These are phyloP conservation scores for Chalaropsis thielavioides DNA, from an alignment of 2,329 filamentous ascomycete species.

Conservation along the genomic window DNA sequence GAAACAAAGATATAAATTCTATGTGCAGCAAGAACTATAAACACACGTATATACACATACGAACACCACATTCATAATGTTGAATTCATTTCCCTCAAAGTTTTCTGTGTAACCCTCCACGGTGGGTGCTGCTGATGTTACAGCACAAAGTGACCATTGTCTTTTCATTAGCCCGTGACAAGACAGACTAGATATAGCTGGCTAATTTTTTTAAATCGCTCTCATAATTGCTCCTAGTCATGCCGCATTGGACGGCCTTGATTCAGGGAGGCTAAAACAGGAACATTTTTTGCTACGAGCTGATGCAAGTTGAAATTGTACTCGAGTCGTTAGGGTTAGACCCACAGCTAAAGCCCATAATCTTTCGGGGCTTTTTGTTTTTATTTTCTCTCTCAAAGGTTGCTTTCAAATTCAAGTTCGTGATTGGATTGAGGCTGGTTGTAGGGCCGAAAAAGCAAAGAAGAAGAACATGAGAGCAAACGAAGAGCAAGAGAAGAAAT, in stretches of 20 bases:
- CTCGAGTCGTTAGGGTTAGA: too few species aligned
- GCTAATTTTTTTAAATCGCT: background rate
- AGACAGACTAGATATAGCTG: background rate
- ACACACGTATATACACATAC: background rate
- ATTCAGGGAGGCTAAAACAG: too few species aligned
- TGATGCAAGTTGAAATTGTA: too few species aligned
- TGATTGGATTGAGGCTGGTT: background rate
- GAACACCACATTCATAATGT: conserved; percentile 3
- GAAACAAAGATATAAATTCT: background rate
- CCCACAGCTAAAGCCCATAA: background rate
- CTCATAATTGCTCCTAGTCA: background rate
- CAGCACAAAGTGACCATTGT: background rate
- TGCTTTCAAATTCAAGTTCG: background rate
- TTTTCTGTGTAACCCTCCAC: conserved; percentile 2
- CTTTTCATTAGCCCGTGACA: background rate
- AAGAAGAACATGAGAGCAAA: background rate
- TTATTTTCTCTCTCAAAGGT: background rate
- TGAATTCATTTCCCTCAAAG: background rate
- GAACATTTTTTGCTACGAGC: too few species aligned
- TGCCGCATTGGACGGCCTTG: too few species aligned
- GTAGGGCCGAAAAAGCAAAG: background rate
- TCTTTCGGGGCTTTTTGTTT: background rate
- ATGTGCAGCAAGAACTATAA: background rate
- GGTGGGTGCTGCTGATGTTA: background rate
- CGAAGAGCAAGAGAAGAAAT: background rate